Evolutionary conservation across 371 early-diverging fungal species (phyloP).

Genomic region (Syncephalastrum contaminatum): DNA sequence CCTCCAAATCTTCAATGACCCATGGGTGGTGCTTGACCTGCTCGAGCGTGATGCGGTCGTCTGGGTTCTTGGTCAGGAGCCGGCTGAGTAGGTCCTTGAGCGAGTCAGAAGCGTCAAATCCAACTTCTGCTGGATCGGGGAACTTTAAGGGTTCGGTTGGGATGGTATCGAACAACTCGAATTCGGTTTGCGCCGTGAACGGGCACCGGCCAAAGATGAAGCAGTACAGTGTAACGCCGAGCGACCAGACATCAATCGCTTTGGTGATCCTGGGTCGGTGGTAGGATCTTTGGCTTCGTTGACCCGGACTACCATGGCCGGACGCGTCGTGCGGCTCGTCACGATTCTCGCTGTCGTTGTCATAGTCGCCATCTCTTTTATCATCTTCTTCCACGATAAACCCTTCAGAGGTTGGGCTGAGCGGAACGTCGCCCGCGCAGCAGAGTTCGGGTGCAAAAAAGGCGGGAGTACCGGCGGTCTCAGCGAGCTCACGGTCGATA

Average conservation of each 20-base stretch:
- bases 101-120: slow-evolving; percentile 25
- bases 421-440: slow-evolving; percentile 53
- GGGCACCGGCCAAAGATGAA: slow-evolving; percentile 96
- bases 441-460: slow-evolving; percentile 98
- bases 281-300: background rate
- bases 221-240: slow-evolving; percentile 99
- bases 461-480: slow-evolving; percentile 96
- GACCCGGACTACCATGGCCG: background rate
- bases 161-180: slow-evolving; percentile 91
- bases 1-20: slow-evolving; percentile 73
- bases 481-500: slow-evolving; percentile 81
- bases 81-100: slow-evolving; percentile 66
- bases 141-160: slow-evolving; percentile 60
- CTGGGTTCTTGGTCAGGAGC: slow-evolving; percentile 86
- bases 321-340: no score
- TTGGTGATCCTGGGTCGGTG: slow-evolving; percentile 66
- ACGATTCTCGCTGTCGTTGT: background rate
- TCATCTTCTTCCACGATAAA: slow-evolving; percentile 5
- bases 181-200: slow-evolving; percentile 96
- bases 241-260: slow-evolving; percentile 98
- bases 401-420: slow-evolving; percentile 11
- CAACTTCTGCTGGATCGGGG: slow-evolving; percentile 25
- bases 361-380: background rate
- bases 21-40: slow-evolving; percentile 90
- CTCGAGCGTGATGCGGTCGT: slow-evolving; percentile 77